A percentile compares a stretch with the other conserved stretches of the same genome.
Conservation (phyloP, 805 yeast genomes). For the Candida adriatica region DNA sequence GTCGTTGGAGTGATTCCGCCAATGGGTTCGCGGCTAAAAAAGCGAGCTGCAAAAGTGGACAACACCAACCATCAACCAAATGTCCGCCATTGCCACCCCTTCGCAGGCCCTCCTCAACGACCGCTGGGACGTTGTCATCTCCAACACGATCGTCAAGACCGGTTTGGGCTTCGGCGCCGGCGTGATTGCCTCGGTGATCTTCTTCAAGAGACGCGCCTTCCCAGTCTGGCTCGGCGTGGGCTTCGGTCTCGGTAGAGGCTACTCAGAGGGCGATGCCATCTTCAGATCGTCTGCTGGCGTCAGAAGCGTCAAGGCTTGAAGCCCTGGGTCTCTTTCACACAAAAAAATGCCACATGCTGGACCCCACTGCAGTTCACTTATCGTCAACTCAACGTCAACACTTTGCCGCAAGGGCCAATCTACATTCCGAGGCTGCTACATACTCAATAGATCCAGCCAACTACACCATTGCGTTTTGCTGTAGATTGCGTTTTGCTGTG, state of each 20-base stretch:
- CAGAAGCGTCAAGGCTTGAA: slow-evolving; percentile 63
- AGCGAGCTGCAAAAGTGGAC: too few species aligned
- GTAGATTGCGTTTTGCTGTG: too few species aligned
- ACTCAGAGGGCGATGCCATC: slow-evolving; percentile 96
- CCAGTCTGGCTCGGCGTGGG: slow-evolving; percentile 98
- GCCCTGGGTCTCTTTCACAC: background rate
- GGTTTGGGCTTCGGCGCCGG: slow-evolving; percentile 97
- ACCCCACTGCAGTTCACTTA: too few species aligned
- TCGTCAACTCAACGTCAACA: too few species aligned
- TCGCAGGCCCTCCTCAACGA: slow-evolving; percentile 57
- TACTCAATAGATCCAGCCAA: too few species aligned
- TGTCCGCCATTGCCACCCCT: slow-evolving; percentile 28
- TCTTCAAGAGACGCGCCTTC: slow-evolving; percentile 91
- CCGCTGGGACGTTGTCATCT: slow-evolving; percentile 93
- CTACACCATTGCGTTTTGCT: too few species aligned
- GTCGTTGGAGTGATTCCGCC: too few species aligned
- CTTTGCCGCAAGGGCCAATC: too few species aligned
- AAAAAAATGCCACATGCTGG: too few species aligned
- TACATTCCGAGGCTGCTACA: too few species aligned
- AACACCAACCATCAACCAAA: too few species aligned
- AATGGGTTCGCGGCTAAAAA: too few species aligned
- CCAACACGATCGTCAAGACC: slow-evolving; percentile 90
- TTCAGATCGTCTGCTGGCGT: slow-evolving; percentile 80
- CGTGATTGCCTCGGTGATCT: slow-evolving; percentile 80
- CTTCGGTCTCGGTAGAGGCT: slow-evolving; percentile 96